Evolutionary conservation across 2,329 filamentous ascomycete genomes (phyloP).

Genomic region (Tolypocladium amazonense): DNA sequence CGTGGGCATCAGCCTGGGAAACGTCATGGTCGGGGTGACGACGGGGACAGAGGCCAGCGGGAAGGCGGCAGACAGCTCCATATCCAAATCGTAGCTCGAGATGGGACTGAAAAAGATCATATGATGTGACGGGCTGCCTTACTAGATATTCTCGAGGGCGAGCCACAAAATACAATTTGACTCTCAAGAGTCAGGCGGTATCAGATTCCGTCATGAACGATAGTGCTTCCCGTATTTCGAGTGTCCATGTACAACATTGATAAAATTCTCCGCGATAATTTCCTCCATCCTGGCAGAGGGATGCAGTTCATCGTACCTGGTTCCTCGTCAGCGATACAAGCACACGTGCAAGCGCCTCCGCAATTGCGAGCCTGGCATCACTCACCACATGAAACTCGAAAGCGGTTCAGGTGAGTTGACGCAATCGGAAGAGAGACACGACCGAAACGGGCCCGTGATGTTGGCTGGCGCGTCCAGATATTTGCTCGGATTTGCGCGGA

Average conservation of each 20-base stretch:
- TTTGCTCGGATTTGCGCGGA: slow-evolving; percentile 45
- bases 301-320: slow-evolving; percentile 56
- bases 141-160: no score
- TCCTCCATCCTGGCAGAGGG: slow-evolving; percentile 50
- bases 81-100: no score
- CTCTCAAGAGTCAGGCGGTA: no score
- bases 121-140: no score
- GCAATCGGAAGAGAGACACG: slow-evolving; percentile 39
- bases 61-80: no score
- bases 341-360: background rate
- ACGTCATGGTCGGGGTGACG: background rate
- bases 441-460: slow-evolving; percentile 44
- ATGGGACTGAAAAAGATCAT: no score
- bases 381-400: slow-evolving; percentile 58
- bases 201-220: background rate
- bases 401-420: slow-evolving; percentile 25
- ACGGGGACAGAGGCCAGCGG: background rate
- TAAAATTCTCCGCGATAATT: slow-evolving; percentile 29
- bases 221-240: slow-evolving; percentile 28
- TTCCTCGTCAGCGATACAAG: background rate
- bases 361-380: background rate
- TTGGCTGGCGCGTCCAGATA: slow-evolving; percentile 57
- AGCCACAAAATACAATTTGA: no score
- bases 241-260: slow-evolving; percentile 26
- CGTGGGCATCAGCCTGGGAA: background rate